Base-by-base conservation (phyloP, 2,329 filamentous ascomycete species). In the Fusarium mangiferae region DNA sequence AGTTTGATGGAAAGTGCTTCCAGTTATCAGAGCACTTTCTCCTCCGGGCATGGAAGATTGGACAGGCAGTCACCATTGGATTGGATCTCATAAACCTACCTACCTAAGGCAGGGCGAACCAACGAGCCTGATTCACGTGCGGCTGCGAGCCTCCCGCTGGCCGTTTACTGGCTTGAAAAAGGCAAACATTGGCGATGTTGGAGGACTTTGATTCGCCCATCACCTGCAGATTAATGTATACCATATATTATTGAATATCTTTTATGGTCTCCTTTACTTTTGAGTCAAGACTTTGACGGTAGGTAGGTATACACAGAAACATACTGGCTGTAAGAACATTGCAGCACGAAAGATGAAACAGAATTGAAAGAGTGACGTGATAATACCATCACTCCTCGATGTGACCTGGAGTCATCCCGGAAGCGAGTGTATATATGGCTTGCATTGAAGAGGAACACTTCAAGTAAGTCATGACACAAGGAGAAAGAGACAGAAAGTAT, bases 81-180 rank as follows among this genome's bases (percentile, higher is more conserved):
- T 30, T 22, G 18, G 55, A 36, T 26, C 41, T 28, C 18, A 22
- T 30, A 35, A 15, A 30, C 30, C 30, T 30, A 30, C 4, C 30
- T 30, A 17, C 20, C 26, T 22, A 45, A 60, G 54, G 54, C 26
- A 63, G 42, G 39, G 33, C 38, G 48, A 70, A 55, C 66, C 66
- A 72, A 66, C 70, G 35, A 38, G 41, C 46, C 49, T 58, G 48
- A 52, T 75, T 66, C 72, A 74, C 64, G 68, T 73, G 72, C 64
- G 61, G 61, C 64, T 62, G 60, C 54, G 38, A 66, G 65, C 56
- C 49, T 65, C 28, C 35, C 39, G 46, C 56, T 35, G 12, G 44
- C 46, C 30, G 35, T 36, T 36, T 41, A n/a, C 62, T 57, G 44
- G 38, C 36, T 54, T 48, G 18, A 41, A 39, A 41, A 48, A 42